These are phyloP conservation scores for Tolypocladium pustulatum DNA, from an alignment of 2,329 filamentous ascomycete species.

Conservation along the genomic window DNA sequence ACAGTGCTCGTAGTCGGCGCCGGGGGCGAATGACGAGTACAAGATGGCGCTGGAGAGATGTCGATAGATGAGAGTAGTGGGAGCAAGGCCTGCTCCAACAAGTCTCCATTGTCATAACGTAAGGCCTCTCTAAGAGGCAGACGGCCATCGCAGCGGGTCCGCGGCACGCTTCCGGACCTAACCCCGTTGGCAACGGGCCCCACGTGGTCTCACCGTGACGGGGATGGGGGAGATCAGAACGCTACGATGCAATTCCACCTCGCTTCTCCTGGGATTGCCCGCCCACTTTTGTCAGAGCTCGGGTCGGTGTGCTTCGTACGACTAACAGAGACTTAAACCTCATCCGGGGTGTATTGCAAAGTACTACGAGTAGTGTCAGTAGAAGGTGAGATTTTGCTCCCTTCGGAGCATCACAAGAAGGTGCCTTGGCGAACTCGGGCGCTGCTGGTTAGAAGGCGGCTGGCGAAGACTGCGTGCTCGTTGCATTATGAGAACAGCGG, in stretches of 20 bases:
- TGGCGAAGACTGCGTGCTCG: too few relatives aligned
- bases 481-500: too few relatives aligned
- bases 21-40: too few relatives aligned
- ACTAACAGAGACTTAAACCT: background rate
- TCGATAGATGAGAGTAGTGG: background rate
- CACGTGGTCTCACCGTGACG: background rate
- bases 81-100: too few relatives aligned
- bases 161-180: background rate
- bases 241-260: background rate
- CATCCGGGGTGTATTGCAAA: background rate
- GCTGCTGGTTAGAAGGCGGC: too few relatives aligned
- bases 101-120: background rate
- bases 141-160: background rate
- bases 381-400: background rate
- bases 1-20: background rate
- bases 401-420: background rate
- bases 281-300: background rate
- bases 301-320: background rate
- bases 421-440: background rate
- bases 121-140: background rate
- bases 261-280: background rate
- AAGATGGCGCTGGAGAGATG: background rate
- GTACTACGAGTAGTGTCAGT: background rate
- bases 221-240: background rate
- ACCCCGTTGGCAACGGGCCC: background rate